A percentile compares a stretch with the other conserved stretches of the same genome.
phyloP scores from a whole-genome alignment of 1,139 yeast genomes.

The Candida sp. region DNA sequence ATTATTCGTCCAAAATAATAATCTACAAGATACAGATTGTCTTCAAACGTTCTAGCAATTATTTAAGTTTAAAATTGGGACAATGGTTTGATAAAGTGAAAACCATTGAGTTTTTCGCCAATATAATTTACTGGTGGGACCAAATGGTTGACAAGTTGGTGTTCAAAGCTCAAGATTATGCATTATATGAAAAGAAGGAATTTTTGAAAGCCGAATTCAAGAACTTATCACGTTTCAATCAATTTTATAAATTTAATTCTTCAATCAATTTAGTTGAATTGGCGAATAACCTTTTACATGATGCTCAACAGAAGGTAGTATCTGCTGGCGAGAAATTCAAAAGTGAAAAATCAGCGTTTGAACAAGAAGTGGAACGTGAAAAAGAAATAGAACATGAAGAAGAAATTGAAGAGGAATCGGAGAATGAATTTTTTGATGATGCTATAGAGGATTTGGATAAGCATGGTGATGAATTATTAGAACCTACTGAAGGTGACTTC shows the following conservation, averaged over 20 bases:
- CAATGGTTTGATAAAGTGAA: slow-evolving; percentile 1
- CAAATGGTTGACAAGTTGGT: neutral
- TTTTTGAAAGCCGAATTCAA: slow-evolving; percentile 28
- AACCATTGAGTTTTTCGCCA: slow-evolving; percentile 1
- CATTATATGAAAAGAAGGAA: slow-evolving; percentile 15
- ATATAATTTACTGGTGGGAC: neutral
- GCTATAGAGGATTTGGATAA: slow-evolving; percentile 8
- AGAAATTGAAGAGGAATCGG: neutral
- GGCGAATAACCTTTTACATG: slow-evolving; percentile 18
- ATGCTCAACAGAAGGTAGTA: neutral
- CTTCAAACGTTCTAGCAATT: neutral
- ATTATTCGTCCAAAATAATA: neutral
- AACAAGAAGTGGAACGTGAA: neutral
- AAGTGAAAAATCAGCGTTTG: slow-evolving; percentile 2
- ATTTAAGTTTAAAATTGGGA: neutral
- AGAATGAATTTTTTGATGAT: slow-evolving; percentile 9
- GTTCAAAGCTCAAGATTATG: slow-evolving; percentile 2
- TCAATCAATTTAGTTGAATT: slow-evolving; percentile 15
- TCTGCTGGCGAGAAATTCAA: slow-evolving; percentile 6
- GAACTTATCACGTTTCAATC: slow-evolving; percentile 20
- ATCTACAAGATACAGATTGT: neutral
- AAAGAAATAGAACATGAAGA: neutral
- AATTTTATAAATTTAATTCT: slow-evolving; percentile 11
- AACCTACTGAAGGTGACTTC: neutral
- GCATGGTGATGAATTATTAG: slow-evolving; percentile 9